Conservation (phyloP, 306 rosid species). For the Rubus parviflorus region DNA sequence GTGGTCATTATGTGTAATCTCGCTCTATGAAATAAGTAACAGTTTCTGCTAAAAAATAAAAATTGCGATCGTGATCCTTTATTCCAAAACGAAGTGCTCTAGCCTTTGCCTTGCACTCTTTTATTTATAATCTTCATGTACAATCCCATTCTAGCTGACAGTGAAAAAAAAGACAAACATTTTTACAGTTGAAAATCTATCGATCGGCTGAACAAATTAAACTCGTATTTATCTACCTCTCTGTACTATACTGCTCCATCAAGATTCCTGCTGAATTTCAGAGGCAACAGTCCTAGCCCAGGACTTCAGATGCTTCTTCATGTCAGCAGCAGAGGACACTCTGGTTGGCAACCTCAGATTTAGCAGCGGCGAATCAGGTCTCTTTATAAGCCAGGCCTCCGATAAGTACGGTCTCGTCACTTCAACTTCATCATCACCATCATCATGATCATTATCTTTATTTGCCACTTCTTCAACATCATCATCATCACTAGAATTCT, state of each 20-base stretch:
- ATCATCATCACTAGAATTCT: background rate
- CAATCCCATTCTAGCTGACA: background rate
- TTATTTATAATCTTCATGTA: background rate
- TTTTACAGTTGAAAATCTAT: constrained; percentile 4
- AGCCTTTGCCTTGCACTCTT: background rate
- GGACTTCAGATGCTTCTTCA: constrained; percentile 68
- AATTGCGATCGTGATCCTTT: too few relatives aligned
- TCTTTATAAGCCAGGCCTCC: constrained; percentile 80
- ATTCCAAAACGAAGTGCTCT: background rate
- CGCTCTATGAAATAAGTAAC: too few relatives aligned
- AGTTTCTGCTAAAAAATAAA: too few relatives aligned
- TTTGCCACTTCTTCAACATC: constrained; percentile 6
- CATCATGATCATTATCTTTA: background rate
- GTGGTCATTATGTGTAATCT: too few relatives aligned
- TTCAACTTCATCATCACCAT: constrained; percentile 17
- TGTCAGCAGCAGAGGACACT: constrained; percentile 47
- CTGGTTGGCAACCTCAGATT: constrained; percentile 56
- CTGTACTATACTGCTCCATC: background rate
- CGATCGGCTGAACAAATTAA: background rate
- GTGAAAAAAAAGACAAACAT: background rate
- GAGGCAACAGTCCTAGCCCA: constrained; percentile 87
- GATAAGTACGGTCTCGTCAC: constrained; percentile 76
- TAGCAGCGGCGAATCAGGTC: constrained; percentile 62
- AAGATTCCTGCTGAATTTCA: constrained; percentile 50
- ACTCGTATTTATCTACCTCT: background rate